Base-by-base conservation (phyloP, 495 filamentous ascomycete species). In the Talaromyces ruber region DNA sequence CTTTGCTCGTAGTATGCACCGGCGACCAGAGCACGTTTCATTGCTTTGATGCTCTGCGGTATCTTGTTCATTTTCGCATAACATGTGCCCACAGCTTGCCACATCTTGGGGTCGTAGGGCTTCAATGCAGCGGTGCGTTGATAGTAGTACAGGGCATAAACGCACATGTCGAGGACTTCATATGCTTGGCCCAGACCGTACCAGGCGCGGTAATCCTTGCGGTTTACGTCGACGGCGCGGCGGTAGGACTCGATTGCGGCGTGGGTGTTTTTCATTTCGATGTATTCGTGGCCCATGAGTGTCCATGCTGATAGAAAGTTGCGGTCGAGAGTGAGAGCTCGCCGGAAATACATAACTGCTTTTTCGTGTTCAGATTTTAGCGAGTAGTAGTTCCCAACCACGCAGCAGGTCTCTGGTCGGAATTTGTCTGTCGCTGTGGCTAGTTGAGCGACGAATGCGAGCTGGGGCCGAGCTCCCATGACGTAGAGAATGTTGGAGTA, bases 231-330 rank as follows among this genome's bases (percentile, higher is more conserved):
- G 4, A 99, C 95, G 1, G 95, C 95, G 16, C 95, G 88, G 4
- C 95, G 88, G 68, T 99, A 99, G 9, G 89, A 92, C 71, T 99
- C 95, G 64, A 99, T 98, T 16, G 95, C 95, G 0, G 95, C 93
- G 67, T 99, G 95, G 0, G 95, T 99, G 68, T 99, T 99, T 68
- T 98, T 99, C 77, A 99, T 88, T 71, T 99, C 95, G 34, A 98
- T 91, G 71, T 97, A 99, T 70, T 99, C 95, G 71, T 98, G 95
- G 8, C 95, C 95, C 95, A 99, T 99, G 0, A 99, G 80, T 1
- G 93, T 99, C 95, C 95, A 99, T 14, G 95, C 95, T 4, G 90
- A 93, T 30, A 96, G 79, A 65, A 93, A 99, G 47, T 84, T 88
- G 9, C 93, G 88, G 70, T 99, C 95, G 1, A 99, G 81, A 2